A percentile compares a stretch with the other conserved stretches of the same genome.
Conservation (phyloP, 164 flowering plant genomes). For the Vitis cinerea region DNA sequence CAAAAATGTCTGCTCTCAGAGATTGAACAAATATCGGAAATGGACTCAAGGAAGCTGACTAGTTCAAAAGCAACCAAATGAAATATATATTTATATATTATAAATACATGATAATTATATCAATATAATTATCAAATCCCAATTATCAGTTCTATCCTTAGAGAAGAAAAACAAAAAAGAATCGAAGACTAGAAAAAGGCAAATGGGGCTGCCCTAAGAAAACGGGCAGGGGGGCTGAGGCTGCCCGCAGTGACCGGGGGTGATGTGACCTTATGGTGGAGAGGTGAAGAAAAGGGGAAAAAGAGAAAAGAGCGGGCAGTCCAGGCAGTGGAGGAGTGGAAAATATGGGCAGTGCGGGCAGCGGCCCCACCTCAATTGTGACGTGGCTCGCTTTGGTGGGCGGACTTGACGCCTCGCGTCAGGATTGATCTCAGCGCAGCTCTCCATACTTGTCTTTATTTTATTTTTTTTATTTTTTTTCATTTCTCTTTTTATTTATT, state of each 20-base stretch:
- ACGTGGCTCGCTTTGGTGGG: constrained; percentile 25
- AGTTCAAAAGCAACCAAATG: constrained; percentile 18
- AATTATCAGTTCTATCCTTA: constrained; percentile 26
- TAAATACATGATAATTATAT: not conserved
- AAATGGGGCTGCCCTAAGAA: constrained; percentile 36
- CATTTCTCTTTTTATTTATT: not conserved
- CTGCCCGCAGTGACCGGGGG: constrained; percentile 13
- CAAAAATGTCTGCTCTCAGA: constrained; percentile 22
- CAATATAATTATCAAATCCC: constrained; percentile 7
- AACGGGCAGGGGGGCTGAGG: constrained; percentile 25
- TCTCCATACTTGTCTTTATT: not conserved
- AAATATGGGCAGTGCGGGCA: constrained; percentile 33
- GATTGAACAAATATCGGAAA: constrained; percentile 7
- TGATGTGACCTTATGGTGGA: constrained; percentile 5
- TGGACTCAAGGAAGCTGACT: constrained; percentile 29
- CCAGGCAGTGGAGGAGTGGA: constrained; percentile 21
- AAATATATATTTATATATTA: not conserved
- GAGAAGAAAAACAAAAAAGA: constrained; percentile 6
- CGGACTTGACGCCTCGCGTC: constrained; percentile 17
- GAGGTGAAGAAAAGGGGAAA: not conserved
- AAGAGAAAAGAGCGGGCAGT: constrained; percentile 21
- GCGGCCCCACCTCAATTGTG: constrained; percentile 26
- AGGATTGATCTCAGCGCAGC: constrained; percentile 8
- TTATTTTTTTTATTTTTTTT: not conserved
- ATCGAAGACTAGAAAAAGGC: constrained; percentile 30